These are phyloP conservation scores for Ganoderma sp. DNA, from an alignment of 1,284 basidiomycete genomes.

Conservation along the genomic window DNA sequence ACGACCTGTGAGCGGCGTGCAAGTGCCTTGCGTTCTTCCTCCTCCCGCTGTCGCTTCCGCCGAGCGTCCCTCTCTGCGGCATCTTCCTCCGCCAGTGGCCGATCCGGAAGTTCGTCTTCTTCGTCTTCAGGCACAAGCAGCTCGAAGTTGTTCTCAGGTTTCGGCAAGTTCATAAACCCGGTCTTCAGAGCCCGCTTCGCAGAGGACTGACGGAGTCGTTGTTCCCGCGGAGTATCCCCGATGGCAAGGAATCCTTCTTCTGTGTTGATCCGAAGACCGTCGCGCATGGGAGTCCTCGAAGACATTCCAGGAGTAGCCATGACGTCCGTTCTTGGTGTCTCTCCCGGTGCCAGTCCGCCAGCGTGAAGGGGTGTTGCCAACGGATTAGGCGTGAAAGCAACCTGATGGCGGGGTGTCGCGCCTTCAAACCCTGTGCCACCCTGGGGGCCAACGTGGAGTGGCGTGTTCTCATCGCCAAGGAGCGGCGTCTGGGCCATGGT, in stretches of 20 bases:
- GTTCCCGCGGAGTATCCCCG: conserved; percentile 78
- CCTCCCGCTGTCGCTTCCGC: conserved; percentile 70
- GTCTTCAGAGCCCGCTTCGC: conserved; percentile 78
- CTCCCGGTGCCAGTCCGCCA: conserved; percentile 54
- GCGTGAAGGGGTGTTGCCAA: conserved; percentile 81
- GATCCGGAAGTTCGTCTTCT: conserved; percentile 53
- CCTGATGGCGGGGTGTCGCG: conserved; percentile 88
- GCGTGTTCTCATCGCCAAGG: conserved; percentile 96
- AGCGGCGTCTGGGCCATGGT: conserved; percentile 91
- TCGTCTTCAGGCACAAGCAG: conserved; percentile 91
- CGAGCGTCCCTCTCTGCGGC: conserved; percentile 91
- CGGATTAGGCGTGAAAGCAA: conserved; percentile 94
- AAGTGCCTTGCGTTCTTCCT: conserved; percentile 79
- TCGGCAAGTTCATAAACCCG: conserved; percentile 86
- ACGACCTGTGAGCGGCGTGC: conserved; percentile 85
- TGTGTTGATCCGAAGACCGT: conserved; percentile 89
- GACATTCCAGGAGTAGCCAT: conserved; percentile 63
- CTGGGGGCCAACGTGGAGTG: conserved; percentile 73
- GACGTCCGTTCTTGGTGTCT: conserved; percentile 65
- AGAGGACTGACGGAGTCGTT: conserved; percentile 65
- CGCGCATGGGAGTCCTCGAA: conserved; percentile 91
- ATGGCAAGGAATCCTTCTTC: conserved; percentile 58
- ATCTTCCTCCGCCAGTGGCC: conserved; percentile 73
- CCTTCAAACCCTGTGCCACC: conserved; percentile 90
- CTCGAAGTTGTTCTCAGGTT: conserved; percentile 98